Base-by-base conservation (phyloP, 1,139 yeast genomes). In the Candida tetrigidarum region DNA sequence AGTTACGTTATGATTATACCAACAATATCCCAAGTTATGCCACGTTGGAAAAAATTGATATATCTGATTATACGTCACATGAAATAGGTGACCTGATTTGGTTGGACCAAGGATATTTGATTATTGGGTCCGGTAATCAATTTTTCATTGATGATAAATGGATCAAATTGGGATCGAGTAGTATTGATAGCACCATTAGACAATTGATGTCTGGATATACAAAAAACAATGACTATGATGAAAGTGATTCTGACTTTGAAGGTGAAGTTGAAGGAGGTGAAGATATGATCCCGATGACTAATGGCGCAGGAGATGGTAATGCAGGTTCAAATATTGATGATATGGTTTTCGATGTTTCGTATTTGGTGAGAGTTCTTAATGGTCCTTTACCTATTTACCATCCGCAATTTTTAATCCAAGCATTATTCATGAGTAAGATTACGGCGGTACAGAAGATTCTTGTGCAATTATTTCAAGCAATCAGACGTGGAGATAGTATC, bases 371-470 rank as follows among this genome's bases (percentile, higher is more conserved):
- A 14, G 84, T 90, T 1, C 67, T 93, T 44, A 91, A 91, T 65
- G 97, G 97, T 23, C 95, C 96, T 0, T 64, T 93, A 28, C 97
- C 98, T 0, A 68, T 91, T 1, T 93, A 88, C 57, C 98, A 93
- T 58, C 99, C 99, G 0, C 97, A 91, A 62, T 78, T 90, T 48
- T 67, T 93, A 35, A 85, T 91, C 41, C 97, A 92, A 60, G 71
- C 86, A 3, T 63, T 92, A 14, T 84, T 86, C 56, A 79, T 82
- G 55, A 85, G 83, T 28, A 83, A 86, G 53, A 54, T 78, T 9
- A 66, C 68, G 4, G 59, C 83, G 4, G 95, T 84, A 1, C 76
- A 82, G 50, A 76, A 72, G 32, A 74, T 92, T 1, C 58, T 92
- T 20, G 67, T 79, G 4, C 66, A 71, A 14, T 66, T 92, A 36